Evolutionary conservation across 2,329 filamentous ascomycete species (phyloP).

Genomic region (Trichoderma koningiopsis): DNA sequence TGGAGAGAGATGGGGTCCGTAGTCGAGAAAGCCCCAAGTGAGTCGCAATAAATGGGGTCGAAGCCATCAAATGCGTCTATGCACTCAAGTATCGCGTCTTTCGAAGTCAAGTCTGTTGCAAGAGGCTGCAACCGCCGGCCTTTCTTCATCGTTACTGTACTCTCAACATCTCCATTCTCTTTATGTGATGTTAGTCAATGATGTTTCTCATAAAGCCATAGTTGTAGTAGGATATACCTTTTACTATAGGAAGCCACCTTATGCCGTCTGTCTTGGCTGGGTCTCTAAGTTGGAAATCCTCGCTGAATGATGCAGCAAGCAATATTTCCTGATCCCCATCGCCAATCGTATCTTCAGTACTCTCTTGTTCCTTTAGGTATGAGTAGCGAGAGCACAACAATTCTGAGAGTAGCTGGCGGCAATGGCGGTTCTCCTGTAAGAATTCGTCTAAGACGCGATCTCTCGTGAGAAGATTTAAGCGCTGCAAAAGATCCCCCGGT

Average conservation of each 20-base stretch:
- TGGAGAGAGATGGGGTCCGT: neutral
- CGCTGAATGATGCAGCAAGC: neutral
- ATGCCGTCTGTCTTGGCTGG: neutral
- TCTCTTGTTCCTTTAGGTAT: slow-evolving; percentile 1
- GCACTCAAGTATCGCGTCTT: neutral
- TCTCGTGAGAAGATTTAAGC: slow-evolving; percentile 27
- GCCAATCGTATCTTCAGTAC: neutral
- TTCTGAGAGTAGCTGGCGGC: slow-evolving; percentile 25
- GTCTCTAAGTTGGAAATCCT: neutral
- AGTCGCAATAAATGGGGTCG: neutral
- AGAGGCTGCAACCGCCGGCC: neutral
- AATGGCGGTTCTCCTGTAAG: slow-evolving; percentile 26
- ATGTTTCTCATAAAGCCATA: neutral
- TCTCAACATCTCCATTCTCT: neutral
- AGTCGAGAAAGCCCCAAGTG: neutral
- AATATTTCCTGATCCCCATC: neutral
- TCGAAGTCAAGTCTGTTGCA: neutral
- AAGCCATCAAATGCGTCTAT: slow-evolving; percentile 24
- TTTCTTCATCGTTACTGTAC: neutral
- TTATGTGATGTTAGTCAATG: neutral
- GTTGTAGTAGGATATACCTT: neutral
- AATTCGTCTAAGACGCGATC: slow-evolving; percentile 30
- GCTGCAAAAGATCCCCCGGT: neutral
- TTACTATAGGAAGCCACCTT: neutral
- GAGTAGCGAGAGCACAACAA: slow-evolving; percentile 32